These are phyloP conservation scores for Phytophthora multivora DNA, from an alignment of 352 stramenopile genomes.

Conservation along the genomic window DNA sequence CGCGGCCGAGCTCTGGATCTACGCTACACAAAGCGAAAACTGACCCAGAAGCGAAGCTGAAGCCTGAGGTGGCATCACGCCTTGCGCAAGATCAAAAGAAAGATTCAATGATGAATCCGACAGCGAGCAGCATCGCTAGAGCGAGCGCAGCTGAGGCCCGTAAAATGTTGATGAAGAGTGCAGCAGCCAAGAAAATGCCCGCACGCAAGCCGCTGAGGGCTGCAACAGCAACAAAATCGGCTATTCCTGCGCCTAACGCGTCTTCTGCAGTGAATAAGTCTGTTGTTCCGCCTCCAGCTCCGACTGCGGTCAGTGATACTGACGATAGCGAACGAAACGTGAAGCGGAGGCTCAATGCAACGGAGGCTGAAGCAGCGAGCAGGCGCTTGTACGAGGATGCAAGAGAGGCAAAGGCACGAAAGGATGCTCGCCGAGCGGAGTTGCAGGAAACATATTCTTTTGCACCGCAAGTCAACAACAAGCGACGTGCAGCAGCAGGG, in stretches of 20 bases:
- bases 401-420: constrained; percentile 58
- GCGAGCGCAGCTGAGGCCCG: constrained; percentile 30
- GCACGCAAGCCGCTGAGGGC: constrained; percentile 11
- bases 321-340: constrained; percentile 34
- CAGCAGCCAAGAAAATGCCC: constrained; percentile 18
- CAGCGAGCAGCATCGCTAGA: constrained; percentile 30
- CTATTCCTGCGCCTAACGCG: background rate
- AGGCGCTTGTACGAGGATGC: constrained; percentile 71
- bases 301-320: background rate
- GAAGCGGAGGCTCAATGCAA: constrained; percentile 60
- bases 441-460: constrained; percentile 65
- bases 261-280: constrained; percentile 1
- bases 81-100: constrained; percentile 20
- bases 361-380: constrained; percentile 52
- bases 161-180: constrained; percentile 24
- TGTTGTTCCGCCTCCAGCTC: constrained; percentile 4
- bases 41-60: constrained; percentile 7
- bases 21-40: constrained; percentile 8
- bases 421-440: constrained; percentile 56
- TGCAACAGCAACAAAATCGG: background rate
- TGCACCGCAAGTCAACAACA: constrained; percentile 63
- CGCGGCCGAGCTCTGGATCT: constrained; percentile 13
- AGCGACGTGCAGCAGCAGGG: constrained; percentile 43
- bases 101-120: constrained; percentile 36
- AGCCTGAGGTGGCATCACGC: constrained; percentile 4